Evolutionary conservation across 2,329 filamentous ascomycete genomes (phyloP), one percentile per base, ranked within the genome.

Genomic region (Neofusicoccum umdonicola): DNA sequence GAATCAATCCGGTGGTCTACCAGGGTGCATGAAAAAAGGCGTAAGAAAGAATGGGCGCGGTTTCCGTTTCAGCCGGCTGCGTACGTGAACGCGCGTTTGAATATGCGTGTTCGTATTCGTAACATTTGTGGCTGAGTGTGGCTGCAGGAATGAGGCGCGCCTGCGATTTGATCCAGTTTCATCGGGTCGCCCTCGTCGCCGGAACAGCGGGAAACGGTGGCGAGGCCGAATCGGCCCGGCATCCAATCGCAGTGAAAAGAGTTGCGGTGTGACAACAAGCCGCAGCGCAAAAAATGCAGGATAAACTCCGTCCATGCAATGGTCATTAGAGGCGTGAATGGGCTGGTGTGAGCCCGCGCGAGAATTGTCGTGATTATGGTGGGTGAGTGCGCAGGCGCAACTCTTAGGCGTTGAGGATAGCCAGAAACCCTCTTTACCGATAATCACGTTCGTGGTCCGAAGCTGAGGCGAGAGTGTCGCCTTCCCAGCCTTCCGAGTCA

Each of bases 401-500:
- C 41, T 31, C 47, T 48, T 4, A 61, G 35, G 22, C 34, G 39
- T n/a, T 11, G 12, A 47, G n/a, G 12, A 47, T 19, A 17, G 62
- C 34, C 51, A 42, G 47, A 39, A 44, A 45, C 42, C 42, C 39
- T 54, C 45, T 44, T 65, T 51, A 65, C 63, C 63, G 63, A 39
- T 65, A 57, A 47, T 65, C 63, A 48, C 63, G 69, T 62, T 81
- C 80, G 45, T 72, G 75, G 65, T 82, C 80, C 45, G 79, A 81
- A 65, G 71, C 69, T 34, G 74, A 77, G 9, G 79, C 82, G 57
- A 86, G 75, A 7, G 84, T 86, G 58, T 86, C 84, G 57, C 84
- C 83, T 69, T 86, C 84, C 84, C 84, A 86, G 66, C 81, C 81
- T 67, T 89, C 87, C n/a, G 63, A 65, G 68, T 88, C 86, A 37